Evolutionary conservation across 1,139 yeast species (phyloP).

Genomic region (Yamadazyma dushanensis): DNA sequence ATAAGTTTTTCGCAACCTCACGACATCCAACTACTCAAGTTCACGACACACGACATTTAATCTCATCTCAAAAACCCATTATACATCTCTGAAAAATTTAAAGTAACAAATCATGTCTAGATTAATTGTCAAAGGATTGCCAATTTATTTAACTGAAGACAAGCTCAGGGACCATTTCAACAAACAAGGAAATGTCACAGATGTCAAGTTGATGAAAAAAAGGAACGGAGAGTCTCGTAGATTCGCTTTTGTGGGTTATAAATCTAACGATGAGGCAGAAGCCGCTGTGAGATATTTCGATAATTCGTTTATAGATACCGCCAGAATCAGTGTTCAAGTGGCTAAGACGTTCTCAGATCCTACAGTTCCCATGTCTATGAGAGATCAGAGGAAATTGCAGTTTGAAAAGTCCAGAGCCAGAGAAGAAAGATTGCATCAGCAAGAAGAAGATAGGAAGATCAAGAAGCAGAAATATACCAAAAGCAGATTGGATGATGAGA

Average conservation of each 20-base stretch:
- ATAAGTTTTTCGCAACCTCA: not conserved
- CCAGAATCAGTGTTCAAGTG: slow-evolving; percentile 71
- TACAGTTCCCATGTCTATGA: slow-evolving; percentile 70
- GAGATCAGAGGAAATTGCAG: slow-evolving; percentile 59
- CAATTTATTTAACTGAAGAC: slow-evolving; percentile 76
- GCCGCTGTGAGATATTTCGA: slow-evolving; percentile 77
- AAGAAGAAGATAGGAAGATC: slow-evolving; percentile 41
- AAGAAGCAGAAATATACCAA: slow-evolving; percentile 26
- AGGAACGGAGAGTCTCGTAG: slow-evolving; percentile 85
- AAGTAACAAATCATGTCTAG: slow-evolving; percentile 64
- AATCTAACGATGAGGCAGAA: slow-evolving; percentile 68
- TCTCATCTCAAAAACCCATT: slow-evolving; percentile 5
- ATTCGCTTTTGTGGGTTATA: slow-evolving; percentile 91
- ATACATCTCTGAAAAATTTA: not conserved
- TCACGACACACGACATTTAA: not conserved
- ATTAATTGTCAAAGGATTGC: slow-evolving; percentile 91
- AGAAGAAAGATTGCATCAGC: slow-evolving; percentile 51
- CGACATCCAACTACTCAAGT: too few relatives aligned
- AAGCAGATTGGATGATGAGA: slow-evolving; percentile 53
- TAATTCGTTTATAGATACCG: slow-evolving; percentile 78
- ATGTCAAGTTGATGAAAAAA: slow-evolving; percentile 79
- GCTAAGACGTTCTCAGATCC: slow-evolving; percentile 90
- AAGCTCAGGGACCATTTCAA: slow-evolving; percentile 69
- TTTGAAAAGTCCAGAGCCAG: slow-evolving; percentile 52
- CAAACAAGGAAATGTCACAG: slow-evolving; percentile 70